Conservation (phyloP, 768 basidiomycete genomes). For the Boletus subparvulus region DNA sequence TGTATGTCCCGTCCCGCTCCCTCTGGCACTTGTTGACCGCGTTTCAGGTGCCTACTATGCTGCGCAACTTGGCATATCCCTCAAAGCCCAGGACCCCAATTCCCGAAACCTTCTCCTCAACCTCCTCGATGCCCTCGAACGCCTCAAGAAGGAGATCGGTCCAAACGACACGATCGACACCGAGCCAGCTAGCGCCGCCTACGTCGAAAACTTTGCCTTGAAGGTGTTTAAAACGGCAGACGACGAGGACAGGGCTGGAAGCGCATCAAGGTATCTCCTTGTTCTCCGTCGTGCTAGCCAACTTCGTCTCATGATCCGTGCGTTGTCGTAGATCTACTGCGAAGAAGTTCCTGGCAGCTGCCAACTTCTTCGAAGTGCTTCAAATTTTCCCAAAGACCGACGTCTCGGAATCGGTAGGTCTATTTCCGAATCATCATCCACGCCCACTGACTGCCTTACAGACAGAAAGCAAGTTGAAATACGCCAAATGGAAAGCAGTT, state of each 20-base stretch:
- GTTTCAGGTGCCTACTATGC: constrained; percentile 83
- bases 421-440: neutral
- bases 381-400: constrained; percentile 66
- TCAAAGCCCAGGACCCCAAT: constrained; percentile 62
- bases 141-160: constrained; percentile 73
- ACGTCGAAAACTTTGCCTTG: constrained; percentile 93
- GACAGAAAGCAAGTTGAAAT: constrained; percentile 86
- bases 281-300: neutral
- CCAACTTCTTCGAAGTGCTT: constrained; percentile 91
- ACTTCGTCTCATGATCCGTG: constrained; percentile 3
- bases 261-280: constrained; percentile 63
- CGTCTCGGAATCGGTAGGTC: constrained; percentile 55
- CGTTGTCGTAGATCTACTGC: constrained; percentile 71
- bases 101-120: constrained; percentile 70
- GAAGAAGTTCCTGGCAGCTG: constrained; percentile 91
- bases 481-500: constrained; percentile 97
- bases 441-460: constrained; percentile 30
- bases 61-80: constrained; percentile 79
- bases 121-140: constrained; percentile 77
- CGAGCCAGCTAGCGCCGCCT: constrained; percentile 81
- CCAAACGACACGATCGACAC: constrained; percentile 78
- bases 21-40: neutral
- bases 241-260: constrained; percentile 82
- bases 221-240: constrained; percentile 88
- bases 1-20: constrained; percentile 52